Conservation (phyloP, 2,329 filamentous ascomycete genomes). For the Penicillium sp. region DNA sequence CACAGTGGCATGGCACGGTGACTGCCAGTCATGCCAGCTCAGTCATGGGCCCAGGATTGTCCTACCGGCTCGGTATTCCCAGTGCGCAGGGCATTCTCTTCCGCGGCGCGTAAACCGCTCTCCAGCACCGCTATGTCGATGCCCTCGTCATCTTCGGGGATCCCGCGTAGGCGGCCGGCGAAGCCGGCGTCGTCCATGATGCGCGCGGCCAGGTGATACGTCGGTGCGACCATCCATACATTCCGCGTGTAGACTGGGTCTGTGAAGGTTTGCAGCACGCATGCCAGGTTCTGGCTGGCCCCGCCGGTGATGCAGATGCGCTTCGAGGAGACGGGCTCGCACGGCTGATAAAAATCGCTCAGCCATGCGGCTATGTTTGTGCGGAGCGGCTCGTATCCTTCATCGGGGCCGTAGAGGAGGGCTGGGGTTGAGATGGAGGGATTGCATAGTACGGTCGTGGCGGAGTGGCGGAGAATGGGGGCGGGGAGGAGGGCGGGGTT, state of each 20-base stretch:
- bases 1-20: background rate
- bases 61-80: slow-evolving; percentile 46
- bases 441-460: slow-evolving; percentile 60
- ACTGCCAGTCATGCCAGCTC: background rate
- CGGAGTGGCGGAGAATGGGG: slow-evolving; percentile 58
- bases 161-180: slow-evolving; percentile 60
- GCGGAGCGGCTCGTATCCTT: slow-evolving; percentile 69
- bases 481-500: slow-evolving; percentile 63
- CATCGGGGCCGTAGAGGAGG: slow-evolving; percentile 77
- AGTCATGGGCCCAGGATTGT: background rate
- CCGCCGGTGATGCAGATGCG: slow-evolving; percentile 81
- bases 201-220: slow-evolving; percentile 80
- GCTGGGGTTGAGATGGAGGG: slow-evolving; percentile 58
- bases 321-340: slow-evolving; percentile 46
- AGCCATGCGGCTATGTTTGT: slow-evolving; percentile 70
- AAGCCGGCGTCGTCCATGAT: slow-evolving; percentile 83
- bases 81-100: slow-evolving; percentile 41
- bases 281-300: slow-evolving; percentile 77
- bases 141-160: slow-evolving; percentile 75
- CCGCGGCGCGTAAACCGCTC: slow-evolving; percentile 48
- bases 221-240: slow-evolving; percentile 78
- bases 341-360: slow-evolving; percentile 55
- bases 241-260: slow-evolving; percentile 72
- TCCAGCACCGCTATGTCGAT: slow-evolving; percentile 65
- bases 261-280: slow-evolving; percentile 73